These are phyloP conservation scores for Chlamydomonas sp. DNA, from an alignment of 139 green algal genomes.

Conservation along the genomic window DNA sequence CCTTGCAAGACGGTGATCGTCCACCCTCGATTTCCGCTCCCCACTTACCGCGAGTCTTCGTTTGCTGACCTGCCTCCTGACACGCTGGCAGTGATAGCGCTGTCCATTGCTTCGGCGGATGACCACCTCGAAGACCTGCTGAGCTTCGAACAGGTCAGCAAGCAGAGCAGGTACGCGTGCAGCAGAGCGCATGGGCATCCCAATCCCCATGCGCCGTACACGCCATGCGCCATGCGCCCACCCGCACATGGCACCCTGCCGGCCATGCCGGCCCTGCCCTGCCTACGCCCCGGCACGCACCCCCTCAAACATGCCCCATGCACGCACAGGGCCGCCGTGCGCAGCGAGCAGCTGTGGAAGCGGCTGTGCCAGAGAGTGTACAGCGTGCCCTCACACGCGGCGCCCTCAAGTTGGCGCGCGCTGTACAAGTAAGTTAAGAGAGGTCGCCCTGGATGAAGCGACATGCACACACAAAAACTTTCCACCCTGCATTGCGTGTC, in stretches of 20 bases:
- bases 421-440: conserved; percentile 13
- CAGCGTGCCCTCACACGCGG: background rate
- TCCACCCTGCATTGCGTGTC: background rate
- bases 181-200: background rate
- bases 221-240: background rate
- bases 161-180: background rate
- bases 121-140: conserved; percentile 5
- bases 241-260: no score
- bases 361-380: conserved; percentile 3
- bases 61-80: background rate
- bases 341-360: background rate
- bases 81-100: background rate
- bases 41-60: background rate
- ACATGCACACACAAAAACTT: background rate
- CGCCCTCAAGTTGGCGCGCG: background rate
- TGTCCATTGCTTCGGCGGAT: no score
- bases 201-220: background rate
- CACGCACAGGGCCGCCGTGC: background rate
- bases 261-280: no score
- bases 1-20: conserved; percentile 8
- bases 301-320: background rate
- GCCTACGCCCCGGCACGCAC: no score
- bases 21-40: background rate
- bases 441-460: background rate
- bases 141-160: background rate